A percentile compares a stretch with the other conserved stretches of the same genome.
Conservation (phyloP, 2,329 filamentous ascomycete species). For the Fusarium gaditjirri region DNA sequence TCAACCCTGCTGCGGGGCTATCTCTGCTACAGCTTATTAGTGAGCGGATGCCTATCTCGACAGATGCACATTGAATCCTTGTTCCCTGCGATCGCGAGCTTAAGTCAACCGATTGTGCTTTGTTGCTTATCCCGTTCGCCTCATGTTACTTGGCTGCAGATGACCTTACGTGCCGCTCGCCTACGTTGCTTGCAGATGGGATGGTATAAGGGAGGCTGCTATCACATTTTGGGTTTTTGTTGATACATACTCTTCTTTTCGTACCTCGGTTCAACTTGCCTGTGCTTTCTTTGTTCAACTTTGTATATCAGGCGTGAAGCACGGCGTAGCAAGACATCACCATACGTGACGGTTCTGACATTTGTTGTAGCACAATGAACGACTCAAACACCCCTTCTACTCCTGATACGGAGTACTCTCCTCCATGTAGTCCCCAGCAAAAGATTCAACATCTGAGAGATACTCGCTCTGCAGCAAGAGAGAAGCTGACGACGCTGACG, state of each 20-base stretch:
- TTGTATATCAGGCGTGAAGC: neutral
- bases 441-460: slow-evolving; percentile 51
- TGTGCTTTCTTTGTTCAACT: neutral
- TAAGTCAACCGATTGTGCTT: neutral
- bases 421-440: slow-evolving; percentile 56
- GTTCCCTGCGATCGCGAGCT: slow-evolving; percentile 24
- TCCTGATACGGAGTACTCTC: slow-evolving; percentile 62
- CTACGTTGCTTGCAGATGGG: slow-evolving; percentile 2
- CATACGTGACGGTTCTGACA: neutral
- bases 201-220: slow-evolving; percentile 18
- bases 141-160: slow-evolving; percentile 16
- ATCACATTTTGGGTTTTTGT: neutral
- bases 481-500: slow-evolving; percentile 63
- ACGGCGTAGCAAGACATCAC: neutral
- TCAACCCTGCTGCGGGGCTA: neutral
- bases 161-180: slow-evolving; percentile 23
- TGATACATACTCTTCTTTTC: neutral
- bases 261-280: slow-evolving; percentile 13
- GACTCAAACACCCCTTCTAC: slow-evolving; percentile 51
- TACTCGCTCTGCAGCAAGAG: slow-evolving; percentile 55
- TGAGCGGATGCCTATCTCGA: slow-evolving; percentile 21
- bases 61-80: slow-evolving; percentile 12
- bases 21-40: slow-evolving; percentile 7
- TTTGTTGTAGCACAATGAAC: slow-evolving; percentile 24
- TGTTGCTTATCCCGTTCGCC: neutral